Conservation (phyloP, 1,284 basidiomycete species). For the Microbotryum violaceum region DNA sequence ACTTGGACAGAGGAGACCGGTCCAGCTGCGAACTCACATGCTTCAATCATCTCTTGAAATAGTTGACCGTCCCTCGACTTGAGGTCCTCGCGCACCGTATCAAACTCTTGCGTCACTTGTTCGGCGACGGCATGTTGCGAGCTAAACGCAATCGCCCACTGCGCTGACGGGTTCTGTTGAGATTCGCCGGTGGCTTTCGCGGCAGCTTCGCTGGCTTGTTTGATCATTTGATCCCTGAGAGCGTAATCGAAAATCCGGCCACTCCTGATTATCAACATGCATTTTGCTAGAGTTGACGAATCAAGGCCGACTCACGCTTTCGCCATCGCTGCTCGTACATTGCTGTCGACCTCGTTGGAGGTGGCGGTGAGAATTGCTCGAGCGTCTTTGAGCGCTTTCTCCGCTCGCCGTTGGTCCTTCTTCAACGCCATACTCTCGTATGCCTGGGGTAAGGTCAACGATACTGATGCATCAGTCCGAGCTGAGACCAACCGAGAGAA, state of each 20-base stretch:
- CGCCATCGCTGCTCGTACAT: neutral
- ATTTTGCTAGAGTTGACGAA: no score
- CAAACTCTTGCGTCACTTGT: neutral
- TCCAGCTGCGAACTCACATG: conserved; percentile 3
- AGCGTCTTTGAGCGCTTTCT: conserved; percentile 3
- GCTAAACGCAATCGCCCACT: neutral
- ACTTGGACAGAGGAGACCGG: no score
- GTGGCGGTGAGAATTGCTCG: neutral
- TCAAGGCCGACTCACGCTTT: neutral
- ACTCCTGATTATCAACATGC: neutral
- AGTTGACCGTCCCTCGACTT: neutral
- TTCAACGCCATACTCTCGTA: conserved; percentile 1
- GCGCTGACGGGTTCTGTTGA: neutral
- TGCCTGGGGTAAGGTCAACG: neutral
- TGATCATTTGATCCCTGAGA: neutral
- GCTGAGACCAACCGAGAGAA: no score
- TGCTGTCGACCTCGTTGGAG: neutral
- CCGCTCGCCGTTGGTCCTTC: neutral
- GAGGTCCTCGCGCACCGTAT: neutral
- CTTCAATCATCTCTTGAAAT: neutral
- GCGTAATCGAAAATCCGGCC: neutral
- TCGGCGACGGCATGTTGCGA: neutral
- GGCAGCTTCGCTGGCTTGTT: no score
- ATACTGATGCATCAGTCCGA: no score
- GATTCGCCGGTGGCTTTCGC: no score